phyloP scores from a whole-genome alignment of 176 grass and related monocot genomes.

The Tuctoria greenei region DNA sequence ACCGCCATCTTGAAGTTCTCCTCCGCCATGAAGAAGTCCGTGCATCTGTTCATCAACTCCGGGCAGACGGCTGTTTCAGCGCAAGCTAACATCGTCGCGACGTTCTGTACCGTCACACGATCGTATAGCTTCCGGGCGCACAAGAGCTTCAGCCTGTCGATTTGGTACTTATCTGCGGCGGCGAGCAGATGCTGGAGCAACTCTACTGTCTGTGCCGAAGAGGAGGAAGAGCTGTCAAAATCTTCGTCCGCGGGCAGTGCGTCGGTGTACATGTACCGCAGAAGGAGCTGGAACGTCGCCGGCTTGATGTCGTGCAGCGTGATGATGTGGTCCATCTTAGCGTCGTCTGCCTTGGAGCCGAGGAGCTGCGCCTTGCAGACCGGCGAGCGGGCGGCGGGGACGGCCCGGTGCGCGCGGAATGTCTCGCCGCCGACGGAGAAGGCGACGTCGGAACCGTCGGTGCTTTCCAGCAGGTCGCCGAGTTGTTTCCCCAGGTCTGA shows the following conservation, averaged over 20 bases:
- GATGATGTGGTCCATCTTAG: too few relatives aligned
- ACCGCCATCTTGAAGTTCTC: conserved; percentile 41
- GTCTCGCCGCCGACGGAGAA: neutral
- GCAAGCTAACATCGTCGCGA: conserved; percentile 30
- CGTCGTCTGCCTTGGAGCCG: too few relatives aligned
- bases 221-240: neutral
- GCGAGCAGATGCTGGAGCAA: neutral
- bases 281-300: neutral
- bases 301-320: conserved; percentile 16
- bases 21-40: conserved; percentile 31
- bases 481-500: neutral
- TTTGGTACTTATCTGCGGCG: conserved; percentile 37
- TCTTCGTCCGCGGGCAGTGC: neutral
- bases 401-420: neutral
- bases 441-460: neutral
- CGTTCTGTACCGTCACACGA: conserved; percentile 15
- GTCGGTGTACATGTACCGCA: conserved; percentile 52
- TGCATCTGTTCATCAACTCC: conserved; percentile 39
- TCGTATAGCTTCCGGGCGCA: conserved; percentile 39
- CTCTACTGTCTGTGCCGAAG: too few relatives aligned
- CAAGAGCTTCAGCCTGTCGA: conserved; percentile 46
- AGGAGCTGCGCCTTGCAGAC: too few relatives aligned
- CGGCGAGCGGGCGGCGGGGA: neutral
- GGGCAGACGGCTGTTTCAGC: conserved; percentile 42
- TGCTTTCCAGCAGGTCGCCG: neutral